These are phyloP conservation scores for Apiotrichum domesticum DNA, from an alignment of 1,284 basidiomycete genomes.

Conservation along the genomic window DNA sequence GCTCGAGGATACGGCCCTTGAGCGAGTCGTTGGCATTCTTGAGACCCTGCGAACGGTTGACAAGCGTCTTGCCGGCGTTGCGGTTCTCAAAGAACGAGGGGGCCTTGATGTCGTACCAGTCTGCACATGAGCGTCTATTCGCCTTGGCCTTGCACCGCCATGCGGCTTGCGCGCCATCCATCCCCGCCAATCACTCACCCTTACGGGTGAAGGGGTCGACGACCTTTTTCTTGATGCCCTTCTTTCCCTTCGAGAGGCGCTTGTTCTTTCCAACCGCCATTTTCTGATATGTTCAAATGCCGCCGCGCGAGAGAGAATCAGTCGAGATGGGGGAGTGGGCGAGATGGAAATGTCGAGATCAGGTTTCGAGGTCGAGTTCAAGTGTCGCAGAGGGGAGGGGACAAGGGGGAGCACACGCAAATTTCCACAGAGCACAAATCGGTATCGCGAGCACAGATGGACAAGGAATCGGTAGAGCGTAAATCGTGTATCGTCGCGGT, in stretches of 20 bases:
- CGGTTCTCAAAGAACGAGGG: conserved; percentile 96
- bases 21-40: conserved; percentile 99
- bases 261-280: conserved; percentile 99
- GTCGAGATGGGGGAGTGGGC: background rate
- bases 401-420: too few species aligned
- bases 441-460: too few species aligned
- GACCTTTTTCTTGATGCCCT: conserved; percentile 99
- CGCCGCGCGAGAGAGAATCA: background rate
- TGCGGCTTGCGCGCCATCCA: background rate
- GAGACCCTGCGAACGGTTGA: conserved; percentile 96
- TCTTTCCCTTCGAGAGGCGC: conserved; percentile 98
- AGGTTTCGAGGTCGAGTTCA: too few species aligned
- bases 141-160: too few species aligned
- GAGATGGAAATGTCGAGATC: too few species aligned
- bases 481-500: too few species aligned
- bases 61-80: conserved; percentile 97
- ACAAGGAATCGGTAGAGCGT: too few species aligned
- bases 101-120: conserved; percentile 99
- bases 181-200: conserved; percentile 52
- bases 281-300: conserved; percentile 5
- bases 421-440: too few species aligned
- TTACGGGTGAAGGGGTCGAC: conserved; percentile 99
- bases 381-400: too few species aligned
- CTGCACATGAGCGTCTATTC: conserved; percentile 49
- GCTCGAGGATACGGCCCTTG: conserved; percentile 93